Base-by-base conservation (phyloP, 345 rosid genomes). In the Corymbia maculata region DNA sequence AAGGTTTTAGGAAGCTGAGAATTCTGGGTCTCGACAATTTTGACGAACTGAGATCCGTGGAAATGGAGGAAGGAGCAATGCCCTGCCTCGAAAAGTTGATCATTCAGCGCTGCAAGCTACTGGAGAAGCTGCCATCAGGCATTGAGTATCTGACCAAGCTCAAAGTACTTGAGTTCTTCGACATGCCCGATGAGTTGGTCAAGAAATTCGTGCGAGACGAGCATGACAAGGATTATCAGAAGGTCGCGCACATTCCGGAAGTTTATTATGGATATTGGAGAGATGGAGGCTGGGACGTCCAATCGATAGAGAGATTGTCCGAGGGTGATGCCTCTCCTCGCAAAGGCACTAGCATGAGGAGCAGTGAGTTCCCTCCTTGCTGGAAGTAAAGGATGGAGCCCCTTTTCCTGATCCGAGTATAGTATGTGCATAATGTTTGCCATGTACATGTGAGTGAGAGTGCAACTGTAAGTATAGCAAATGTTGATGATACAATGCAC, bases 151-250 rank as follows among this genome's bases (percentile, higher is more conserved):
- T 92, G 66, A 85, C 64, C 36, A 92, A 50, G 85, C 92, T 92
- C 8, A 88, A 89, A 70, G 90, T 90, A 13, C 88, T 92, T 19
- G 89, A 90, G 52, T 91, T 91, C 53, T 91, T 91, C 21, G 93
- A 90, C 42, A 89, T 91, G 93, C 90, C 93, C 3, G 88, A 53
- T 14, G 91, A 92, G n/a, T 80, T 92, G 22, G 91, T 92, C 86
- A 85, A 85, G 89, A 91, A 87, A 24, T 53, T 89, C 85, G 22
- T 57, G 50, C 86, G 22, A 45, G 87, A 89, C n/a, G 88, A 42
- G 45, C 79, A 87, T n/a, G 87, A 85, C 79, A 85, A 89, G 79
- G 91, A 89, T 50, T 91, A 85, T 64, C 50, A 21, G 80, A 91
- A 89, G 85, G 86, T 91, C 17, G 90, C 89, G 42, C 89, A 11